Evolutionary conservation across 106 monocot genomes (phyloP).

Genomic region (Allium fistulosum): DNA sequence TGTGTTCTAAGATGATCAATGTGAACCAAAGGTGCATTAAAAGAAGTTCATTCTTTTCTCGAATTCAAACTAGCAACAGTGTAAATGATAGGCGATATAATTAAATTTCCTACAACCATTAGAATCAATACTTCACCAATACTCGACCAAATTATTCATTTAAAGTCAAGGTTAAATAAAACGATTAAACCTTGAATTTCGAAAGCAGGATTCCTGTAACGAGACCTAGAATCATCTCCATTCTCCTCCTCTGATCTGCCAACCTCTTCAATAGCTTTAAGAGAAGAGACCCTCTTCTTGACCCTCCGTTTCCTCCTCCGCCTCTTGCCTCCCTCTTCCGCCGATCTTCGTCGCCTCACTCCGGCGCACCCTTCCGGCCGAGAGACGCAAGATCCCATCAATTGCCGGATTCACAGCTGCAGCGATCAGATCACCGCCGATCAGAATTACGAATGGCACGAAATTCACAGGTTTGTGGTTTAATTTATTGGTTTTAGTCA

Average conservation of each 20-base stretch:
- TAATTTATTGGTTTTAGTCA: no score
- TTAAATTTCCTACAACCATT: no score
- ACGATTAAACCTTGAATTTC: background rate
- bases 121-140: no score
- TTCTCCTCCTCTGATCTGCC: constrained; percentile 4
- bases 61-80: no score
- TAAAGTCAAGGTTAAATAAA: background rate
- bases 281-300: constrained; percentile 5
- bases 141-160: background rate
- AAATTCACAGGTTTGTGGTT: no score
- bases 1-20: no score
- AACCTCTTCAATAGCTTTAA: constrained; percentile 3
- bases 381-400: constrained; percentile 10
- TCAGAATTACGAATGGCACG: no score
- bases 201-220: background rate
- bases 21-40: no score
- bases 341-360: background rate
- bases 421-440: no score
- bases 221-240: background rate
- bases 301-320: background rate
- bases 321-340: background rate
- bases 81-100: no score
- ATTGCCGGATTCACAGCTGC: background rate
- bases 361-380: constrained; percentile 1
- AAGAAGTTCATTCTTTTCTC: no score